A percentile compares a stretch with the other conserved stretches of the same genome.
Evolutionary conservation across 768 basidiomycete genomes (phyloP).

Genomic region (Suillus paluster): DNA sequence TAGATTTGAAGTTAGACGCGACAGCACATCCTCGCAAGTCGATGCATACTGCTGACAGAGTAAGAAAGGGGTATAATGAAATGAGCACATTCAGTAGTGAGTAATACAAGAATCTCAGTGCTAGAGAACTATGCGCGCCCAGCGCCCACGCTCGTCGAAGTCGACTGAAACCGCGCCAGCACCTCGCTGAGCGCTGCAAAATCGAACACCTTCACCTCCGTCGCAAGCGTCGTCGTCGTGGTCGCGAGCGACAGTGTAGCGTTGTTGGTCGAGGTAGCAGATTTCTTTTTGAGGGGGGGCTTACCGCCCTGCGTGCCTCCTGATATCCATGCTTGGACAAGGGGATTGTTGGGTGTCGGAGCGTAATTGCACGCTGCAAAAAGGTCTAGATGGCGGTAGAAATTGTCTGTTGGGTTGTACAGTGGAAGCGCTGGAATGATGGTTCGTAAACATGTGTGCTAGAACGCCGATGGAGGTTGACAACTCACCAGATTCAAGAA

Average conservation of each 20-base stretch:
- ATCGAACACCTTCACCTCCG: conserved; percentile 24
- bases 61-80: not conserved
- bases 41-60: too few species aligned
- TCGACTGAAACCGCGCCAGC: conserved; percentile 29
- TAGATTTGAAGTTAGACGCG: too few species aligned
- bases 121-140: not conserved
- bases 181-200: conserved; percentile 28
- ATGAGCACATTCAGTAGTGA: not conserved
- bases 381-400: conserved; percentile 47
- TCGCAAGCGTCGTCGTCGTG: conserved; percentile 13
- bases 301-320: conserved; percentile 24
- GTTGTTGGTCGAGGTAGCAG: conserved; percentile 7
- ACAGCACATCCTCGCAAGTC: not conserved
- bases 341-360: conserved; percentile 45
- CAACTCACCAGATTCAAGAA: conserved; percentile 49
- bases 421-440: conserved; percentile 30
- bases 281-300: conserved; percentile 17
- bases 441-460: not conserved
- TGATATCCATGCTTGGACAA: conserved; percentile 44
- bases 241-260: conserved; percentile 17
- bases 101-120: not conserved
- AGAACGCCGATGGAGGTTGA: not conserved
- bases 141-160: conserved; percentile 7
- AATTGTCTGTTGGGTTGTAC: too few species aligned
- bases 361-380: conserved; percentile 46